These are phyloP conservation scores for Eimeria tenella DNA, from an alignment of 169 alveolate genomes.

Conservation along the genomic window DNA sequence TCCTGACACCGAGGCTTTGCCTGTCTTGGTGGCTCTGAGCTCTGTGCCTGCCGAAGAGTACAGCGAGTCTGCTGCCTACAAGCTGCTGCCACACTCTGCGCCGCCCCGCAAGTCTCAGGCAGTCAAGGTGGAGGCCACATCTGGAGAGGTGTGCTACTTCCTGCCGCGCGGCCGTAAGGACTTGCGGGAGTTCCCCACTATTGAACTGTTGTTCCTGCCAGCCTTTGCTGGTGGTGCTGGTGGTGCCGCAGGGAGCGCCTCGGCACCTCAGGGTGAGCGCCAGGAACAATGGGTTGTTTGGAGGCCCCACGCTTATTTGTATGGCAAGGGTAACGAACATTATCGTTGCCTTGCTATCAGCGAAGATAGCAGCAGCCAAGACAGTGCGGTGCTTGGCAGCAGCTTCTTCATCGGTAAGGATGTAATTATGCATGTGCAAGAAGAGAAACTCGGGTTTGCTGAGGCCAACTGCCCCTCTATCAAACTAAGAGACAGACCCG, in stretches of 20 bases:
- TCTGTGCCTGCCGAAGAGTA: neutral
- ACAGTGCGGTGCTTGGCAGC: constrained; percentile 67
- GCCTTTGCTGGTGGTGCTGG: neutral
- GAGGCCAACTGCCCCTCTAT: constrained; percentile 69
- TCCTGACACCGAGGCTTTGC: constrained; percentile 17
- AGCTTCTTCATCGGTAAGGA: constrained; percentile 75
- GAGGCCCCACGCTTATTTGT: constrained; percentile 67
- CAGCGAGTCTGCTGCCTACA: constrained; percentile 33
- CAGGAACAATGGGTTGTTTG: constrained; percentile 55
- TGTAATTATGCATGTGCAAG: constrained; percentile 49
- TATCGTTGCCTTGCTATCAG: constrained; percentile 75
- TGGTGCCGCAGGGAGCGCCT: neutral
- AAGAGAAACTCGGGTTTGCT: constrained; percentile 63
- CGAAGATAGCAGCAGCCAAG: constrained; percentile 29
- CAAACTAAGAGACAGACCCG: constrained; percentile 73
- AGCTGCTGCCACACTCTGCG: constrained; percentile 68
- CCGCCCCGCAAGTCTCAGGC: constrained; percentile 76
- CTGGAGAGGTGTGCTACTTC: constrained; percentile 65
- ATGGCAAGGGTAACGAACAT: constrained; percentile 66
- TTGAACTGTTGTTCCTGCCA: constrained; percentile 48
- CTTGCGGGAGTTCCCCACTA: constrained; percentile 62
- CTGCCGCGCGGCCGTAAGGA: constrained; percentile 73
- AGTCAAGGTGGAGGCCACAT: constrained; percentile 51
- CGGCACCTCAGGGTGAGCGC: neutral
- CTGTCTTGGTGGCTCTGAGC: constrained; percentile 8